phyloP scores from a whole-genome alignment of 2,329 filamentous ascomycete species.

The Neofusicoccum sp. region DNA sequence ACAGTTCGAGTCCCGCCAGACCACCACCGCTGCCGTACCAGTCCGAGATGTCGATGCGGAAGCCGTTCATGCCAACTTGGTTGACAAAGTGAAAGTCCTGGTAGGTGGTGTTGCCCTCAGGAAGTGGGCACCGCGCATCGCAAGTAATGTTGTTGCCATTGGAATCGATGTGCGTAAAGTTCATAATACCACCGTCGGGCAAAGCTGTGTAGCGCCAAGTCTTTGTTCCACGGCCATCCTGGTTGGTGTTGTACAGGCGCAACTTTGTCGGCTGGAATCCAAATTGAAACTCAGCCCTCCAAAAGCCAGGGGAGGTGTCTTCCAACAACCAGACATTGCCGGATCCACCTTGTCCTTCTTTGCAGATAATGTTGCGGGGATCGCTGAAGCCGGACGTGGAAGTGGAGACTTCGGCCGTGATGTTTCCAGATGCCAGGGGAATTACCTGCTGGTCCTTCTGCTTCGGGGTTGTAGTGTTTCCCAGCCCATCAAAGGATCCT shows the following conservation, averaged over 20 bases:
- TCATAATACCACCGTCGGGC: slow-evolving; percentile 91
- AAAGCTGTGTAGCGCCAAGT: slow-evolving; percentile 84
- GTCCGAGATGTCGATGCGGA: slow-evolving; percentile 81
- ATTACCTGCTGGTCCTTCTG: slow-evolving; percentile 75
- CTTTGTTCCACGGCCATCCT: slow-evolving; percentile 82
- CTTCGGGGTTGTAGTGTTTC: slow-evolving; percentile 76
- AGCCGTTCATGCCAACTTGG: slow-evolving; percentile 84
- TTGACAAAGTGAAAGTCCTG: slow-evolving; percentile 96
- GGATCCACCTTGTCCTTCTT: slow-evolving; percentile 66
- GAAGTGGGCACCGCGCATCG: slow-evolving; percentile 83
- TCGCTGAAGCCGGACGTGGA: slow-evolving; percentile 68
- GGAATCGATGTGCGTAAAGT: slow-evolving; percentile 83
- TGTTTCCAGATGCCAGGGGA: slow-evolving; percentile 78
- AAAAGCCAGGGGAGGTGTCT: slow-evolving; percentile 76
- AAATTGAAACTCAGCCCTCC: slow-evolving; percentile 81
- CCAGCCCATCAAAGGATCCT: slow-evolving; percentile 83
- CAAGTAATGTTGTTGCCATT: slow-evolving; percentile 69
- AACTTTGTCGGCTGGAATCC: slow-evolving; percentile 86
- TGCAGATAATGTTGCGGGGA: slow-evolving; percentile 82
- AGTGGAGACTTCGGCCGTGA: slow-evolving; percentile 68
- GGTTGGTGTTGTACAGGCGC: slow-evolving; percentile 83
- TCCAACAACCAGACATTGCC: slow-evolving; percentile 82
- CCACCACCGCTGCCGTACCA: slow-evolving; percentile 89
- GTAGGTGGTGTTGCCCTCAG: slow-evolving; percentile 65
- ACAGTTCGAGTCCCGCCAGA: slow-evolving; percentile 82